Percentiles rank a stretch among this genome's conserved stretches.
Evolutionary conservation across 192 early-diverging fungal species (phyloP).

Genomic region (Coemansia sp.): DNA sequence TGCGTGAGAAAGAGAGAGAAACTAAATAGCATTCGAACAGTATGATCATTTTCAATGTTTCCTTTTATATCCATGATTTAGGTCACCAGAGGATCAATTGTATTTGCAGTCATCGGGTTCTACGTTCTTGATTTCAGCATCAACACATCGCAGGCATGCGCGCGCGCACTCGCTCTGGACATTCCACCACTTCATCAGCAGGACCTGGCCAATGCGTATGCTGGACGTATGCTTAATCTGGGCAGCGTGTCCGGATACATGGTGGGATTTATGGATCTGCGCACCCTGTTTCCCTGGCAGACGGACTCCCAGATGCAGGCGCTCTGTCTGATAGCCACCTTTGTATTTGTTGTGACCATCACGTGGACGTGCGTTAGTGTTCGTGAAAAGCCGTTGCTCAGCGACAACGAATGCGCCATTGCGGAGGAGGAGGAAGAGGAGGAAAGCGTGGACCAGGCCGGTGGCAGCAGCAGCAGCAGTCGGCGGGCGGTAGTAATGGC

Average conservation of each 20-base stretch:
- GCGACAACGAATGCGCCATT: neutral
- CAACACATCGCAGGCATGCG: constrained; percentile 85
- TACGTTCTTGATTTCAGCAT: constrained; percentile 93
- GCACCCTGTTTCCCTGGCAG: constrained; percentile 61
- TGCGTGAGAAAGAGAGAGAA: neutral
- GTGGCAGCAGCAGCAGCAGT: constrained; percentile 19
- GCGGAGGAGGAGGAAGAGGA: neutral
- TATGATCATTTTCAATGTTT: constrained; percentile 1
- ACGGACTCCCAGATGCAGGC: constrained; percentile 79
- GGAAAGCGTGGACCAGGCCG: neutral
- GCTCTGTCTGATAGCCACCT: constrained; percentile 73
- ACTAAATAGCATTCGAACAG: too few species aligned
- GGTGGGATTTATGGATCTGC: constrained; percentile 80
- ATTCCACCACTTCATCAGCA: constrained; percentile 79
- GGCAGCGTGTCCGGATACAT: constrained; percentile 88
- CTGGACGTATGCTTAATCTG: constrained; percentile 82
- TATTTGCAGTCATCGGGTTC: constrained; percentile 81
- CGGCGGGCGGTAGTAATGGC: neutral
- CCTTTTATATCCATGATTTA: constrained; percentile 8
- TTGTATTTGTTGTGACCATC: constrained; percentile 65
- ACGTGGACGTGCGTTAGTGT: constrained; percentile 67
- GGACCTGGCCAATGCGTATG: constrained; percentile 80
- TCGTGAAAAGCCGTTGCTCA: constrained; percentile 51
- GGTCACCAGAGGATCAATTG: constrained; percentile 59
- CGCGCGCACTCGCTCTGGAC: constrained; percentile 86